Evolutionary conservation across 225 moss, liverwort and hornwort species (phyloP), one percentile per base, ranked within the genome.

Genomic region (Anthoceros angustus): DNA sequence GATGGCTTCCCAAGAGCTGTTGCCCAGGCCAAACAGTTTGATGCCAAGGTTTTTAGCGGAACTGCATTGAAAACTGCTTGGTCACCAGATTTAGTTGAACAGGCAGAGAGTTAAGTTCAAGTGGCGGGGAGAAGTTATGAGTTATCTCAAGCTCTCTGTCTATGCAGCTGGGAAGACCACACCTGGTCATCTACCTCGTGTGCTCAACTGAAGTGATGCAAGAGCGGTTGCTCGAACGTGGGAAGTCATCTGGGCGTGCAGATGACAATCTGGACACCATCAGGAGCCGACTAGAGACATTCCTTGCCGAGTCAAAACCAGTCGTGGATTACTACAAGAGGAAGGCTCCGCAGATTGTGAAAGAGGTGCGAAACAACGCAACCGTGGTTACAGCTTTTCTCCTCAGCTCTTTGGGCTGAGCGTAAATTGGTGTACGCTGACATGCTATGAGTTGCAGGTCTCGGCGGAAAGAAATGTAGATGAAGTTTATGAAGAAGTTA

Each of bases 241-340:
- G 55, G 55, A 55, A 9, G 55, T 9, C 8, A 55, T 55, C 55
- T 18, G 55, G 55, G 14, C 55, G 55, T 5, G 55, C 55, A 55
- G 55, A 55, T 55, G 55, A 55, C 55, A 55, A 55, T 23, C 18
- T 55, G 15, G 55, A 55, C n/a, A 55, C 55, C 55, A 55, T 55
- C 14, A 18, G 1, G 55, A 55, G 23, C 4, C 55, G 55, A 55
- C 23, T 55, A 12, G n/a, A 15, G 55, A 55, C 55, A 20, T 55
- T 55, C 55, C 18, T 55, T 0, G 55, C 10, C 8, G 55, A 55
- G 55, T 55, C 55, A 15, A 55, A 55, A 23, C 55, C 55, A 15
- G 55, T 55, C 7, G 55, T 55, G 55, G 55, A 9, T 5, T 55
- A 55, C 14, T 55, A 55, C 55, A 15, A 12, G 23, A 55, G 55